Evolutionary conservation across 2,329 filamentous ascomycete genomes (phyloP).

Genomic region (Torrubiella hemipterigena): DNA sequence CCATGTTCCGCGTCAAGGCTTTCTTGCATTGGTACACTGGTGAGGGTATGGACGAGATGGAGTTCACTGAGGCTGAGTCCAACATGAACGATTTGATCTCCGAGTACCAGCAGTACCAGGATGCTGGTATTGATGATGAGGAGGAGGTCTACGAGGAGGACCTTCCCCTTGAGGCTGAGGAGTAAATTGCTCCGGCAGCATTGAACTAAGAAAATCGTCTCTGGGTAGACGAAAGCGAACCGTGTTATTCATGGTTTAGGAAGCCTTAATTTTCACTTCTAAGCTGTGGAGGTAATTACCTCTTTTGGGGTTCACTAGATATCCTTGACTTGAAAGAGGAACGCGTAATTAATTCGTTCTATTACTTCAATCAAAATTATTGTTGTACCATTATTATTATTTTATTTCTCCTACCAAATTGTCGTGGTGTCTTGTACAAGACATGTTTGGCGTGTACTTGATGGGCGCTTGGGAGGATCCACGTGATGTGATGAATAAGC

Average conservation of each 20-base stretch:
- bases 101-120: conserved; percentile 99
- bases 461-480: conserved; percentile 4
- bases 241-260: no score
- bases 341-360: no score
- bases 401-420: neutral
- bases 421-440: neutral
- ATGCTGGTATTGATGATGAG: conserved; percentile 91
- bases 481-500: conserved; percentile 23
- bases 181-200: conserved; percentile 19
- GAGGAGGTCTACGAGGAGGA: conserved; percentile 95
- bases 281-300: conserved; percentile 18
- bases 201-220: conserved; percentile 9
- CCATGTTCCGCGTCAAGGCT: conserved; percentile 99
- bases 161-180: conserved; percentile 61
- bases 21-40: conserved; percentile 99
- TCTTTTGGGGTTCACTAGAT: conserved; percentile 24
- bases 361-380: conserved; percentile 19
- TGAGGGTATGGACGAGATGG: conserved; percentile 99
- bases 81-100: conserved; percentile 99
- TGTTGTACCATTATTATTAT: conserved; percentile 13
- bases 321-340: conserved; percentile 25
- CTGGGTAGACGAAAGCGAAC: no score
- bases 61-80: conserved; percentile 99
- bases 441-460: neutral
- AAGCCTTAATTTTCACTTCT: conserved; percentile 10